Evolutionary conservation across 2,329 filamentous ascomycete species (phyloP).

Genomic region (Thyridium curvatum): DNA sequence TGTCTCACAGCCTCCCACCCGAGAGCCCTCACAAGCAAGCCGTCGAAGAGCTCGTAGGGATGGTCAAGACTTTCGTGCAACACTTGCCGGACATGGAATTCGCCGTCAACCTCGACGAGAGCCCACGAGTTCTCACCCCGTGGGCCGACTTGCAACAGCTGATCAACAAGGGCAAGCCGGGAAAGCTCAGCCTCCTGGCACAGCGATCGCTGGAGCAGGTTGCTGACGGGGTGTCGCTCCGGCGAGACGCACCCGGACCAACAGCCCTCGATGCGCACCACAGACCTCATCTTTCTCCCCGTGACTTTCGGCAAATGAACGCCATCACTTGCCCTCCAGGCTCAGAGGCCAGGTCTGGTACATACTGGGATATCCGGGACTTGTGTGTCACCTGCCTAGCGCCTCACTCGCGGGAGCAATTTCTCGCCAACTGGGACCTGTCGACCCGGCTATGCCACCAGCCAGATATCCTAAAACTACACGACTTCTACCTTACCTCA

Average conservation of each 20-base stretch:
- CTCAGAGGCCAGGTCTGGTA: conserved; percentile 51
- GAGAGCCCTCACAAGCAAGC: conserved; percentile 18
- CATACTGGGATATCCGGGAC: conserved; percentile 56
- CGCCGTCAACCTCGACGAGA: conserved; percentile 73
- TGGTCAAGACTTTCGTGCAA: conserved; percentile 66
- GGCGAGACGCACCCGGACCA: conserved; percentile 1
- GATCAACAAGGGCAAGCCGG: conserved; percentile 14
- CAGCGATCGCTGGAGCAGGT: conserved; percentile 1
- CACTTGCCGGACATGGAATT: conserved; percentile 79
- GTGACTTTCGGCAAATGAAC: conserved; percentile 31
- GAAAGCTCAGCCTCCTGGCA: conserved; percentile 29
- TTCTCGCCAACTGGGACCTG: conserved; percentile 58
- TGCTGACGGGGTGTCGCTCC: background rate
- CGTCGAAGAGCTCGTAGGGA: conserved; percentile 40
- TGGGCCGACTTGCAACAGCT: conserved; percentile 50
- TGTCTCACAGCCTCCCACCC: conserved; percentile 30
- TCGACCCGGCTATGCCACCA: conserved; percentile 68
- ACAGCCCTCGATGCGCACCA: background rate
- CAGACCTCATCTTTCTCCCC: conserved; percentile 13
- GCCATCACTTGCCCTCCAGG: conserved; percentile 49
- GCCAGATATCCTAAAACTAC: conserved; percentile 66
- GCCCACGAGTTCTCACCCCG: conserved; percentile 65
- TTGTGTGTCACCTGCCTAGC: conserved; percentile 59
- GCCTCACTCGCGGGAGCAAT: conserved; percentile 61
- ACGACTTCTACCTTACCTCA: conserved; percentile 65